Base-by-base conservation (phyloP, 352 stramenopile species). In the Globisporangium ultimum region DNA sequence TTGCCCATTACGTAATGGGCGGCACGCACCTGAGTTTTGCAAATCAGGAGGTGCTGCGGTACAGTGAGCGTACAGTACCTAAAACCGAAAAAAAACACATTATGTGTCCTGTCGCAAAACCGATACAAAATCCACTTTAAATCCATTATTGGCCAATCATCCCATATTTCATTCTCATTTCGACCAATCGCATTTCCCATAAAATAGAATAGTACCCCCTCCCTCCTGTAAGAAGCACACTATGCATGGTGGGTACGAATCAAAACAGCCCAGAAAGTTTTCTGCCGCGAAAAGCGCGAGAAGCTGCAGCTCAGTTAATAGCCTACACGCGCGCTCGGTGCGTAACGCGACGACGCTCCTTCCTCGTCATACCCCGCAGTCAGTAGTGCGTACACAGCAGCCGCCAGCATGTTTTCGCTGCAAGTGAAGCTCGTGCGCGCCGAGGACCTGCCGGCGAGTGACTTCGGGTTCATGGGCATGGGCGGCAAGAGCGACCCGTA, bases 401-500 rank as follows among this genome's bases (percentile, higher is more conserved):
- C 24, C 24, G 2, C 5, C 48, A 64, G 32, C 38, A 83, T 85
- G 73, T 71, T 80, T 54, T 81, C 74, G 58, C 63, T 89, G 40
- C 72, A 82, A 52, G 76, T 89, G 64, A 80, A 71, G 68, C 63
- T 89, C 41, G 56, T 78, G 53, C 61, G 70, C 28, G 76, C 76
- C 28, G 64, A 62, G 47, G 75, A 89, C 61, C 58, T 89, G 38
- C 65, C 74, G 13, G 70, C 73, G 38, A 82, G 74, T 48, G 79
- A 89, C 62, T 87, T 86, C 20, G 72, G 74, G 21, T 84, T 89
- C 64, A 74, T 88, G 66, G 78, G 76, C 18, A 80, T 90, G 17
- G 80, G 78, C 48, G 80, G 80, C 60, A 88, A 90, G 65, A 88
- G 78, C 58, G 80, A 90, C 67, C 80, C 80, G 62, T 90, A 90